A percentile compares a stretch with the other conserved stretches of the same genome.
These are phyloP conservation scores for Marasmius tenuissimus DNA, from an alignment of 1,284 basidiomycete species.

Conservation along the genomic window DNA sequence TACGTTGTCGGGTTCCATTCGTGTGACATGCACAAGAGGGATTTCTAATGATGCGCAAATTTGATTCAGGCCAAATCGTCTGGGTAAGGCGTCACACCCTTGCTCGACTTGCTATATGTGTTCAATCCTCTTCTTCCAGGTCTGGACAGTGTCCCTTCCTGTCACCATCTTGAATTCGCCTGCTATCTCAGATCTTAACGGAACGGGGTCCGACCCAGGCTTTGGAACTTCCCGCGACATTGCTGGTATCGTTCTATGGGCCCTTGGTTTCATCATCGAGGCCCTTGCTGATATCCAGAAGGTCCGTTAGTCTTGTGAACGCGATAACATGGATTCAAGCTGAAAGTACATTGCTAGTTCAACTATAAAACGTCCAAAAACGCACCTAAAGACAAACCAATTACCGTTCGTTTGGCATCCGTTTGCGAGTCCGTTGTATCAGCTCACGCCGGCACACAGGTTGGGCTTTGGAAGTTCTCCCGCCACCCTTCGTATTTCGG, in stretches of 20 bases:
- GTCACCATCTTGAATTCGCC: constrained; percentile 70
- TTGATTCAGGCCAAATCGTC: constrained; percentile 46
- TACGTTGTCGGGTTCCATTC: constrained; percentile 18
- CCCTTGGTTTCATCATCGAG: constrained; percentile 62
- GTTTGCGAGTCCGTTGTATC: not conserved
- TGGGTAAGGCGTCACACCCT: constrained; percentile 37
- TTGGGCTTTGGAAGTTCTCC: constrained; percentile 60
- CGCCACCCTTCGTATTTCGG: constrained; percentile 78
- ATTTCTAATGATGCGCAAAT: too few species aligned
- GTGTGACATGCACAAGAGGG: not conserved
- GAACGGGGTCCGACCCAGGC: constrained; percentile 45
- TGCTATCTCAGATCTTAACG: constrained; percentile 47
- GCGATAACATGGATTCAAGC: not conserved
- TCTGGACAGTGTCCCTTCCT: constrained; percentile 70
- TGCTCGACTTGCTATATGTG: too few species aligned
- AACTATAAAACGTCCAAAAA: constrained; percentile 52
- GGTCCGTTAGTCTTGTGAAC: constrained; percentile 29
- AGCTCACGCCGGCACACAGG: constrained; percentile 25
- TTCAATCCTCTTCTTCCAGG: constrained; percentile 30
- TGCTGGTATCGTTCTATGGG: constrained; percentile 68
- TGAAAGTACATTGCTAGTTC: constrained; percentile 35
- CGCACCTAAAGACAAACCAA: constrained; percentile 54
- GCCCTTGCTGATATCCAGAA: constrained; percentile 67
- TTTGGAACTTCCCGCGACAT: constrained; percentile 71
- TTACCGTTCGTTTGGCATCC: constrained; percentile 34